These are phyloP conservation scores for Rubus idaeus DNA, from an alignment of 306 rosid species.

Conservation along the genomic window DNA sequence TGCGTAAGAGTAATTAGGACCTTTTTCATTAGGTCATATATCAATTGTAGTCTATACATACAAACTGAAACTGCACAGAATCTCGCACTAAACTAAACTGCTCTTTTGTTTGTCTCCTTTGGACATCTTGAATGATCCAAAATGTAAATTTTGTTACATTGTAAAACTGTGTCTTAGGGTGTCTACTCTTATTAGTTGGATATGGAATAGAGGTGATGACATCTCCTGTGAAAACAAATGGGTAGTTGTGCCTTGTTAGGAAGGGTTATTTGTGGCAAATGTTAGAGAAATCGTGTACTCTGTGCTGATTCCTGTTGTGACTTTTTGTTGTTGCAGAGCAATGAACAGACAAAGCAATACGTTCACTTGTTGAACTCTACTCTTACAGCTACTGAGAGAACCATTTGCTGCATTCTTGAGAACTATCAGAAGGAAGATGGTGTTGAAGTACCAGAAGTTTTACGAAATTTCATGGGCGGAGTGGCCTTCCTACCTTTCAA, in stretches of 20 bases:
- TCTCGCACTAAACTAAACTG: background rate
- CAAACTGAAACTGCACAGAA: background rate
- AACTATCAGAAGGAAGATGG: conserved; percentile 90
- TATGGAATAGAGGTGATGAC: background rate
- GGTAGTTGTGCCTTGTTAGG: background rate
- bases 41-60: background rate
- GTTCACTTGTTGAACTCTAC: conserved; percentile 89
- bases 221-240: background rate
- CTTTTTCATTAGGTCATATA: background rate
- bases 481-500: conserved; percentile 81
- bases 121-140: background rate
- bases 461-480: conserved; percentile 75
- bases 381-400: conserved; percentile 96
- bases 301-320: conserved; percentile 18
- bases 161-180: background rate
- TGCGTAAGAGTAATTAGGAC: background rate
- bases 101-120: background rate
- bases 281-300: background rate
- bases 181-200: background rate
- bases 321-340: conserved; percentile 54
- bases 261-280: background rate
- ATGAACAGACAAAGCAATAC: conserved; percentile 78
- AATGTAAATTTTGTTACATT: background rate
- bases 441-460: conserved; percentile 75
- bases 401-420: conserved; percentile 92